These are phyloP conservation scores for Trichosporon faecale DNA, from an alignment of 1,284 basidiomycete species.

Conservation along the genomic window DNA sequence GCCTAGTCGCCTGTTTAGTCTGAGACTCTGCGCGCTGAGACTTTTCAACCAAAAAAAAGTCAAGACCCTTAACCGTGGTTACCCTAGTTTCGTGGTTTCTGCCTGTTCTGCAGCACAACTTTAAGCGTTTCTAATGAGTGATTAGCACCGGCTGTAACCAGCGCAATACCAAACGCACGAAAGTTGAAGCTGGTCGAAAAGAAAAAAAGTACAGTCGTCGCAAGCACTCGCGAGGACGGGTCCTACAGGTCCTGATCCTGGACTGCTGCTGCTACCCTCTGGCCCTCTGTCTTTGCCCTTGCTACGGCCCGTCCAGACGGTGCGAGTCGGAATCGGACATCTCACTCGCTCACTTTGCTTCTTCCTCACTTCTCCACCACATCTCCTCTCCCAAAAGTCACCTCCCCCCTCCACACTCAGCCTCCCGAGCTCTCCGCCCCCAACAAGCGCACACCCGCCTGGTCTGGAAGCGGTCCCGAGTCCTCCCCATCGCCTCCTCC, in stretches of 20 bases:
- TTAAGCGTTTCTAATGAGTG: background rate
- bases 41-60: constrained; percentile 9
- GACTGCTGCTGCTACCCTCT: background rate
- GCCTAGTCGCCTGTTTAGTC: background rate
- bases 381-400: background rate
- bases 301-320: background rate
- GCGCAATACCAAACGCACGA: background rate
- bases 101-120: background rate
- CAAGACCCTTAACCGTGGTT: constrained; percentile 1
- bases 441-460: constrained; percentile 9
- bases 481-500: background rate
- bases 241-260: background rate
- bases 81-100: constrained; percentile 10
- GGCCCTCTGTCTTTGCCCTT: background rate
- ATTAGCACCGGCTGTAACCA: background rate
- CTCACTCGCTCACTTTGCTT: background rate
- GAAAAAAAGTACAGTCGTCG: constrained; percentile 1
- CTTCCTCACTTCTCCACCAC: constrained; percentile 8
- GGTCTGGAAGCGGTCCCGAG: constrained; percentile 10
- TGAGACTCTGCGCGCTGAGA: background rate
- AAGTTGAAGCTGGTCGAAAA: background rate
- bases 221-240: background rate
- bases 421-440: background rate
- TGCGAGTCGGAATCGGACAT: constrained; percentile 8
- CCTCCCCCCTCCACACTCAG: constrained; percentile 2